Conservation (phyloP, 495 filamentous ascomycete species). For the Aspergillus haitiensis region DNA sequence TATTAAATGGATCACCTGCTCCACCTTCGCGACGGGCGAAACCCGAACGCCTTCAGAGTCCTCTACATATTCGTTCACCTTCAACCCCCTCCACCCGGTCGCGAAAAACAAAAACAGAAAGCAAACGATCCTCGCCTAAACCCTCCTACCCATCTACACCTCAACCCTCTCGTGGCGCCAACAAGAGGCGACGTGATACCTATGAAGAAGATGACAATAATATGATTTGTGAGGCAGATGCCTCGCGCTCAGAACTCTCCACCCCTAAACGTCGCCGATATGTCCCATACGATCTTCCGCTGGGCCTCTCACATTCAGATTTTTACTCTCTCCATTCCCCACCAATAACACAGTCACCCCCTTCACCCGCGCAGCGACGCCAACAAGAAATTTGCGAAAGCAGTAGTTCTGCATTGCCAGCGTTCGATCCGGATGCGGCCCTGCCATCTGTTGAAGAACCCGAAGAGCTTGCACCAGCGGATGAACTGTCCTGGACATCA, state of each 20-base stretch:
- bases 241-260: conserved; percentile 42
- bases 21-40: conserved; percentile 40
- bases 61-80: conserved; percentile 51
- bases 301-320: conserved; percentile 63
- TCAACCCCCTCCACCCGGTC: conserved; percentile 51
- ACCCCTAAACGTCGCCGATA: conserved; percentile 70
- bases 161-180: conserved; percentile 48
- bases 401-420: conserved; percentile 13
- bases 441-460: conserved; percentile 45
- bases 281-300: conserved; percentile 64
- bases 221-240: conserved; percentile 36
- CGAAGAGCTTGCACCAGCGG: conserved; percentile 24
- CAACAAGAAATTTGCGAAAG: conserved; percentile 16
- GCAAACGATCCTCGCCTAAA: conserved; percentile 7
- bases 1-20: conserved; percentile 52
- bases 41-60: conserved; percentile 51
- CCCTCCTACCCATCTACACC: conserved; percentile 40
- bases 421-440: conserved; percentile 36
- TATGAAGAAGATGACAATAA: conserved; percentile 54
- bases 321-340: conserved; percentile 59
- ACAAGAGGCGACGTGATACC: conserved; percentile 61
- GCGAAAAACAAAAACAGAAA: conserved; percentile 24
- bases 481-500: conserved; percentile 58
- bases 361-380: conserved; percentile 32
- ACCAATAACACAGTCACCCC: conserved; percentile 41